Base-by-base conservation (phyloP, 345 rosid species). In the Eucalyptus guilfoylei region DNA sequence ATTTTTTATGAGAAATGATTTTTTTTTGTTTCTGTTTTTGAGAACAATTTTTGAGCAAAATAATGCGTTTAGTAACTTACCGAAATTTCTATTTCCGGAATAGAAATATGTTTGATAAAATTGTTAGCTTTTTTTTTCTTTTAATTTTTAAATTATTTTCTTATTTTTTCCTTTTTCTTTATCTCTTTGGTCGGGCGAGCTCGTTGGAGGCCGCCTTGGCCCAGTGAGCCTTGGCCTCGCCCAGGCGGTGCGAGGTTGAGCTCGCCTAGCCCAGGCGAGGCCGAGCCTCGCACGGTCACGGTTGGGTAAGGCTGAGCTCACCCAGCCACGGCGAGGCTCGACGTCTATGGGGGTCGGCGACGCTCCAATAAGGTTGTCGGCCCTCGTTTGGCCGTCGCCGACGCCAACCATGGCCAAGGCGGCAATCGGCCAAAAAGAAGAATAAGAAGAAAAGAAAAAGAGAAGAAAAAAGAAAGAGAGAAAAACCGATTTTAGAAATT, bases 151-250 rank as follows among this genome's bases (percentile, higher is more conserved):
- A n/a, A n/a, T n/a, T n/a, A n/a, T n/a, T 49, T 49, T 5, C 5
- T 49, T 1, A 5, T 44, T 8, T 44, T 5, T 49, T 1, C 2
- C 0, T 2, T 49, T 49, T 49, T 2, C 7, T 6, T 49, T 49
- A 15, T 15, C 1, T 15, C 52, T 49, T 49, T 49, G 3, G 1
- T 1, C 1, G 3, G 1, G 52, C 7, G 0, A 49, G 19, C 52
- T 49, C 0, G 0, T 1, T 0, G 3, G 3, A 5, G 16, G 16
- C 16, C 6, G 2, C 0, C 49, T 4, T 48, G 4, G 49, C 49
- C 49, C 1, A 1, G 2, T 5, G 11, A 48, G 14, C 49, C 49
- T 47, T 48, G 13, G 49, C 16, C 50, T 49, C 3, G 7, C 50
- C 7, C 1, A 12, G 0, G 49, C 2, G 1, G 2, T 2, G 50